Percentiles rank a stretch among this genome's conserved stretches.
Conservation (phyloP, 495 filamentous ascomycete genomes). For the Aspergillus hancockii region DNA sequence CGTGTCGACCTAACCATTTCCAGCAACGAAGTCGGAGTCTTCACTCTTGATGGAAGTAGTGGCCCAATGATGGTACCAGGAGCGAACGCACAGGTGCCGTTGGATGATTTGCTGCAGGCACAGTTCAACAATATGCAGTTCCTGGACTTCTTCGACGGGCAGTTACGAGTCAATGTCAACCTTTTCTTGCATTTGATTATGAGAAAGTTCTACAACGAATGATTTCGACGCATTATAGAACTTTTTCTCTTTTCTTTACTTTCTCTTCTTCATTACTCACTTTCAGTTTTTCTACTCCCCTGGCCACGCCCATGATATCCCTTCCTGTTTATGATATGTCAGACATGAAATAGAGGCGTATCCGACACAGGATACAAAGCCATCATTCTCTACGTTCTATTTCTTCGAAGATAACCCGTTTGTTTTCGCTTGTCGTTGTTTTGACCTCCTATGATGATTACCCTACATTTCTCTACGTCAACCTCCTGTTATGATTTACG, state of each 20-base stretch:
- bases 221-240: conserved; percentile 17
- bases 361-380: conserved; percentile 2
- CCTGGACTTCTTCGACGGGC: conserved; percentile 89
- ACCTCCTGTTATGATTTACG: conserved; percentile 16
- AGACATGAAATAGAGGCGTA: conserved; percentile 10
- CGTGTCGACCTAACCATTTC: conserved; percentile 91
- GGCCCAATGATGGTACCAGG: conserved; percentile 96
- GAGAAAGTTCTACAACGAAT: conserved; percentile 92
- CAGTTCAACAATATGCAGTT: conserved; percentile 97
- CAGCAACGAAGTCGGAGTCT: conserved; percentile 92
- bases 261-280: conserved; percentile 4
- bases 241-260: conserved; percentile 24
- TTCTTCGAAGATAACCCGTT: not conserved
- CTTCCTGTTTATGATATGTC: conserved; percentile 18
- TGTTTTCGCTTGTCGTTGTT: not conserved
- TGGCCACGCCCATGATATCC: conserved; percentile 19
- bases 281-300: conserved; percentile 1
- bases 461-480: conserved; percentile 2
- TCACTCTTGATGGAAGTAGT: conserved; percentile 86
- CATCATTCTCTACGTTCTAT: conserved; percentile 1
- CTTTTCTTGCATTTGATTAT: conserved; percentile 92
- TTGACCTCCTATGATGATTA: conserved; percentile 10
- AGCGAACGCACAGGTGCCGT: conserved; percentile 82
- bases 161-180: conserved; percentile 89
- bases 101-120: conserved; percentile 93